Conservation (phyloP, 164 flowering plant species). For the Litsea cubeba region DNA sequence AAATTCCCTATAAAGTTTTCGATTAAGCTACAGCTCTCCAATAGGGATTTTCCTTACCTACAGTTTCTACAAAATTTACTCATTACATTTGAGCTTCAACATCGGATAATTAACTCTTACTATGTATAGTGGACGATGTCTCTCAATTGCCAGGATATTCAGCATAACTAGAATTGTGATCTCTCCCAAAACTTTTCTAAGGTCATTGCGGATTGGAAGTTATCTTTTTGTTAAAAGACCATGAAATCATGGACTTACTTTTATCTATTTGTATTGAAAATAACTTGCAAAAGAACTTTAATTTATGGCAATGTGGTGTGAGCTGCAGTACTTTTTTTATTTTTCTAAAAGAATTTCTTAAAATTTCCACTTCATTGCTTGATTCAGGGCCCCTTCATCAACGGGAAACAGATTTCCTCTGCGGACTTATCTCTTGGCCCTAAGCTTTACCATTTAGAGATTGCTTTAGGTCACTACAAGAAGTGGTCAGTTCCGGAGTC, state of each 20-base stretch:
- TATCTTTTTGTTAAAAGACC: background rate
- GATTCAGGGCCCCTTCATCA: constrained; percentile 82
- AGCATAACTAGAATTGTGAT: background rate
- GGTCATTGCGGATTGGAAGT: background rate
- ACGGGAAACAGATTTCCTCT: constrained; percentile 73
- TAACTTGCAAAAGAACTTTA: too few species aligned
- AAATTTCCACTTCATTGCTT: background rate
- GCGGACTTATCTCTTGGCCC: constrained; percentile 89
- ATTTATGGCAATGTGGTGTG: too few species aligned
- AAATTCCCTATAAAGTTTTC: background rate
- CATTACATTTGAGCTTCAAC: too few species aligned
- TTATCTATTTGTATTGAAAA: background rate
- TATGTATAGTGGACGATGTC: background rate
- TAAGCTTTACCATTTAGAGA: constrained; percentile 86
- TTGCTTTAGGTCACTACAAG: constrained; percentile 84
- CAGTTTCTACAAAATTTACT: background rate
- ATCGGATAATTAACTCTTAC: too few species aligned
- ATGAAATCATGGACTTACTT: background rate
- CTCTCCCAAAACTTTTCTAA: background rate
- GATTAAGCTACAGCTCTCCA: background rate
- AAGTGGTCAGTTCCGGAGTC: constrained; percentile 88
- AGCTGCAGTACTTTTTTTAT: too few species aligned
- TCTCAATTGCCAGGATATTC: background rate
- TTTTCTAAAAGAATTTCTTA: too few species aligned
- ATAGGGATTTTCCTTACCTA: background rate